Base-by-base conservation (phyloP, 495 filamentous ascomycete species). In the Hypoxylon cercidicola region DNA sequence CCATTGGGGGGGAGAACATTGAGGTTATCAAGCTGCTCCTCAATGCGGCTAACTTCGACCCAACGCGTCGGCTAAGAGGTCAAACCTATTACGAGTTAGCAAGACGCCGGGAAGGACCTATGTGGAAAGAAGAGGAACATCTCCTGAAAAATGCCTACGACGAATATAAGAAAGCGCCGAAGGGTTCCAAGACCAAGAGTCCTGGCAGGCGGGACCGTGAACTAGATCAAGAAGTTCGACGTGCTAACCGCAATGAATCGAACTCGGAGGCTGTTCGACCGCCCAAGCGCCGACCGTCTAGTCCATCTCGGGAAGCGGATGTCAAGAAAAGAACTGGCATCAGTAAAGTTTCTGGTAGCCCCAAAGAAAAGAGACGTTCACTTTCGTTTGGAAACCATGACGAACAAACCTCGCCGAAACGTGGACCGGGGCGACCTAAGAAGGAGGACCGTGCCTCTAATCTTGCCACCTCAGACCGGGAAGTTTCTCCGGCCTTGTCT, bases 71-170 rank as follows among this genome's bases (percentile, higher is more conserved):
- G 0, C 84, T 82, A 69, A 84, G 83, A 51, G 91, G 90, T 5
- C 84, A 88, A 56, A 88, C 89, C 0, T 99, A 98, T 69, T 87
- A 83, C 57, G 94, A 99, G 34, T 84, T 98, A 47, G 91, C 95
- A 13, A 84, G 87, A 57, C 87, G 90, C 30, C 87, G 93, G 37
- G 87, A 87, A 54, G 93, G 95, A 1, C 90, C 92, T 35, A 87
- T 89, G 51, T 97, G 93, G 94, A 88, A 93, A 71, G 88, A 93
- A 64, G 95, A 99, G 73, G 86, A 89, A 52, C 83, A 90, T n/a
- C 77, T 96, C 44, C 76, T 99, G 44, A 91, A 93, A 72, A 79
- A 86, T 34, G 90, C 92, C 4, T 94, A 89, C 62, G 90, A 97
- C 39, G 84, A 86, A 18, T 85, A 83, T 68, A 78, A 72, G 45